Evolutionary conservation across 2,329 filamentous ascomycete species (phyloP), one percentile per base, ranked within the genome.

Genomic region (Sarocladium brachiariae): DNA sequence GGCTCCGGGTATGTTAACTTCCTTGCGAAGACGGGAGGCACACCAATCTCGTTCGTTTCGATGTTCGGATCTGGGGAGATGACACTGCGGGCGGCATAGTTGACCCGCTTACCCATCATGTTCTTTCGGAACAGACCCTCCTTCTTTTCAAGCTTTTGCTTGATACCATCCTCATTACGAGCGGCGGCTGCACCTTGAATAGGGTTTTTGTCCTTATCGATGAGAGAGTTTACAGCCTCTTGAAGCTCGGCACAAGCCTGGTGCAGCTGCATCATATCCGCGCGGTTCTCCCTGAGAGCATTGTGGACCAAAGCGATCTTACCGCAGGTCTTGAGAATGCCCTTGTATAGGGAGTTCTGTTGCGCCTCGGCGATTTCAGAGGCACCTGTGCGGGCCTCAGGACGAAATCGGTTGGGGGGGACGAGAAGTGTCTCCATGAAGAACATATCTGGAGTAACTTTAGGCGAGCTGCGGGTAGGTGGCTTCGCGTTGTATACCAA

Each of bases 101-200:
- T 97, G 71, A 99, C 93, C 74, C 93, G 90, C 76, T 99, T 99
- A 54, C 93, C 93, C 93, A 99, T 99, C 93, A 99, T 97, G 70
- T 99, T 96, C 75, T 96, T 97, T 60, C 93, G 80, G 75, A 99
- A 99, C 25, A 99, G 77, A 57, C 93, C 93, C 64, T 99, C 95
- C 70, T 99, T 99, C 76, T 99, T 99, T 70, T 99, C 93, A 24
- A 99, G 77, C 63, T 91, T 87, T 65, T 99, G 93, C 71, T 99
- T 99, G 71, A 99, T 95, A 59, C 95, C 93, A 56, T 96, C 91
- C 54, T 95, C 88, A 50, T 89, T 86, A 51, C 84, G 78, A 61
- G 86, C 84, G 13, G 84, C 88, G 24, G 89, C 88, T 16, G 82
- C 76, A 49, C 89, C 89, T 56, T 87, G 84, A 3, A 89, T 76